Base-by-base conservation (phyloP, 805 yeast species). In the Ogataea siamensis region DNA sequence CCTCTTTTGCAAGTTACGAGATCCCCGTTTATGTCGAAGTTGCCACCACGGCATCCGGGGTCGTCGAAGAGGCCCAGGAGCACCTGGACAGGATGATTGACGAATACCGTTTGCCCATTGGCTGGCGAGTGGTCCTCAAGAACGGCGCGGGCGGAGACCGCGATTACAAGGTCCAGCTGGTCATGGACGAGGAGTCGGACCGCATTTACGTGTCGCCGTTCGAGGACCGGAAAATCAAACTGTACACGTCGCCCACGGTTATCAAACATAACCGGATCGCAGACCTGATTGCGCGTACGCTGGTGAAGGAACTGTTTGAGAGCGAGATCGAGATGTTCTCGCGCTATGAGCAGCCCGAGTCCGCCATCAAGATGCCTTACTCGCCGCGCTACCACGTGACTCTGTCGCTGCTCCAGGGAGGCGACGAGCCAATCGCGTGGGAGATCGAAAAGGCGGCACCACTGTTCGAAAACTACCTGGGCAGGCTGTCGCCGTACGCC, bases 371-470 rank as follows among this genome's bases (percentile, higher is more conserved):
- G n/a, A 59, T 78, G 20, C 73, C 78, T 0, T 81, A 75, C 53
- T 64, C 83, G 2, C 80, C 91, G 4, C 64, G 73, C 22, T 80
- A 83, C 46, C 93, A 87, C 54, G 51, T 91, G n/a, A 80, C 88
- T 3, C 71, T 88, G 43, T 81, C 87, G 15, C 66, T 89, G 40
- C 63, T 89, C 35, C 74, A 77, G 17, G 95, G 93, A 34, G 79
- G 76, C 44, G 83, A 84, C 0, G 61, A 66, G 12, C 77, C 81
- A 3, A 65, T 86, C 7, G 67, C 68, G 3, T 91, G 97, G 96
- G 86, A 84, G 23, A 76, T 86, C 31, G 79, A 74, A 10, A 42
- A 61, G 1, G 74, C 83, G 5, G 50, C 81, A 8, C 54, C 67
- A n/a, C 51, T 43, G 41, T 76, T 87, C 48, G 53, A 66, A 2